Percentiles rank a stretch among this genome's conserved stretches.
Conservation (phyloP, 2,329 filamentous ascomycete species). For the Thielaviopsis punctulata region DNA sequence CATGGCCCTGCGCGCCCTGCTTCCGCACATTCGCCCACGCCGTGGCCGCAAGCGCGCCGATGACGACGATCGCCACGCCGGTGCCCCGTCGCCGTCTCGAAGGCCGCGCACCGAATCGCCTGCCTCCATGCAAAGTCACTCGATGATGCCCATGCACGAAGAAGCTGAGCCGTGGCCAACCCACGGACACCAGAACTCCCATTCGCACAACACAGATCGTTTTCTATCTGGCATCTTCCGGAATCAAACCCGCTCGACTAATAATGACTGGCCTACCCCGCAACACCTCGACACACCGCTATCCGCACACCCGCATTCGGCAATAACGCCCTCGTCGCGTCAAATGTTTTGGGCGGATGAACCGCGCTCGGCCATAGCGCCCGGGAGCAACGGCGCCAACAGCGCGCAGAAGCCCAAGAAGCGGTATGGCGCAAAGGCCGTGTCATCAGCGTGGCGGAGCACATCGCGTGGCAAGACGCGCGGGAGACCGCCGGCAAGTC, state of each 20-base stretch:
- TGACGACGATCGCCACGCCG: constrained; percentile 34
- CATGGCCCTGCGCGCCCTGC: constrained; percentile 64
- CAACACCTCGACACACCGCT: neutral
- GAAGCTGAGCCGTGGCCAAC: neutral
- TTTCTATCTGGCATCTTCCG: neutral
- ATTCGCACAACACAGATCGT: neutral
- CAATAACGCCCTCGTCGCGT: constrained; percentile 48
- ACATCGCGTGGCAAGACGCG: constrained; percentile 43
- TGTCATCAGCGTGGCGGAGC: constrained; percentile 73
- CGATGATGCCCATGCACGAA: neutral
- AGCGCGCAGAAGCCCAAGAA: constrained; percentile 23
- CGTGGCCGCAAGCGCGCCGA: constrained; percentile 46
- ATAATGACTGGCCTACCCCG: neutral
- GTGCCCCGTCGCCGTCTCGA: constrained; percentile 42
- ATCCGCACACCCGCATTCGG: constrained; percentile 43
- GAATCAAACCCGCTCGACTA: neutral
- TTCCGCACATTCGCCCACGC: constrained; percentile 56
- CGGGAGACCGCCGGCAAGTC: constrained; percentile 48
- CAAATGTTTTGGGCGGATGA: constrained; percentile 43
- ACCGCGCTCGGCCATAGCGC: constrained; percentile 58
- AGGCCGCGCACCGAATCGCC: constrained; percentile 29
- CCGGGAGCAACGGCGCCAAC: constrained; percentile 35
- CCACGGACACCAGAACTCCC: too few relatives aligned
- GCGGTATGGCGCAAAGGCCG: constrained; percentile 64
- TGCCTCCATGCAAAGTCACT: neutral